Base-by-base conservation (phyloP, 495 filamentous ascomycete species). In the Entonaema liquescens region DNA sequence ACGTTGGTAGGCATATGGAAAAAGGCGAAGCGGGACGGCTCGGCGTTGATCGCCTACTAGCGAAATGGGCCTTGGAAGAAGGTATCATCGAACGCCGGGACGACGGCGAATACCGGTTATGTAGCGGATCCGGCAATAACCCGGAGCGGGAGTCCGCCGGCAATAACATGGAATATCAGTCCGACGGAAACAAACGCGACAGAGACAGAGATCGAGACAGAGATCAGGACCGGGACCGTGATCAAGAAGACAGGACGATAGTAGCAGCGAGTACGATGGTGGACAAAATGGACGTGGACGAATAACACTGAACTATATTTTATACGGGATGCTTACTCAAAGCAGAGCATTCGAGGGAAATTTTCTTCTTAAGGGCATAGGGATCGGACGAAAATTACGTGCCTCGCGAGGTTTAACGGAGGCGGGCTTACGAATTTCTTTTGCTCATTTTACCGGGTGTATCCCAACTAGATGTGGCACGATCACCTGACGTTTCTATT, bases 1-100 rank as follows among this genome's bases (percentile, higher is more conserved):
- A 99, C 78, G 92, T 99, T 2, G 95, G 94, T 0, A 85, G 90
- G 31, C 95, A 97, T 77, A 91, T 94, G 82, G 93, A 97, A 76
- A 85, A 86, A 68, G 81, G 82, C 9, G 87, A 89, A 69, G 85
- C 84, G 33, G 67, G 72, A 31, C 72, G 80, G 12, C 75, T 88
- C 59, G 83, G 80, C 0, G 82, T 86, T 26, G 88, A 90, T 70
- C 68, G 74, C 5, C 70, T 83, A 13, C 72, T 90, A 42, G 82
- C 85, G 2, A 76, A 83, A 50, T 90, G 88, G 87, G 85, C 88
- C 4, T 69, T 88, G 6, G 82, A 85, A 0, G 82, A 86, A 63
- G 80, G 79, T n/a, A 88, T 90, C 54, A 86, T 90, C 63, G 85
- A 88, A 66, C 78, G 77, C 7, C 78, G 76, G n/a, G 81, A 80